Conservation (phyloP, 2,329 filamentous ascomycete species). For the Scolecobasidium constrictum region DNA sequence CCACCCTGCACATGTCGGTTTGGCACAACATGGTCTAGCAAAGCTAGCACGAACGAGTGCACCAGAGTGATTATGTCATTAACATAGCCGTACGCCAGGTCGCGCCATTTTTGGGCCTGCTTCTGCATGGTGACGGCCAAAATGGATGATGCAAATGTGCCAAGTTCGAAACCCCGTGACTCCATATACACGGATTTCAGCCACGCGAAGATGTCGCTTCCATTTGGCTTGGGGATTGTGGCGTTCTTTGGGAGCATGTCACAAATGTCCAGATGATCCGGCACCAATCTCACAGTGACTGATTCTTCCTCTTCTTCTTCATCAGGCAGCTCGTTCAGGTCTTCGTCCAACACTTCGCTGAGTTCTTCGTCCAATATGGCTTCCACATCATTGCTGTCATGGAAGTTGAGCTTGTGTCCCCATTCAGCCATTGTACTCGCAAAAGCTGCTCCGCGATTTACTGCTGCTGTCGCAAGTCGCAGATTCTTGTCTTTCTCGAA, state of each 20-base stretch:
- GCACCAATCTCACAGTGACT: neutral
- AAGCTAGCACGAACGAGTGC: constrained; percentile 39
- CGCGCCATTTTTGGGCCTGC: constrained; percentile 44
- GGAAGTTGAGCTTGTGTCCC: constrained; percentile 19
- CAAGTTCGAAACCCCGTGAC: constrained; percentile 44
- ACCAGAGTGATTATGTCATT: constrained; percentile 40
- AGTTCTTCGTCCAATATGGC: neutral
- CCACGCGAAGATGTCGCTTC: constrained; percentile 30
- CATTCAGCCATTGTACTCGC: constrained; percentile 15
- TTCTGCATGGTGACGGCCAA: constrained; percentile 38
- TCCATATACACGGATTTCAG: constrained; percentile 31
- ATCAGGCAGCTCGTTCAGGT: too few species aligned
- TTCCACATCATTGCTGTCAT: neutral
- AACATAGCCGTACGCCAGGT: constrained; percentile 38
- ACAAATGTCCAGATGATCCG: neutral
- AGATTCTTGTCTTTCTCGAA: constrained; percentile 24
- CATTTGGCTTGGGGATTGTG: neutral
- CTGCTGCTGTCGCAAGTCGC: constrained; percentile 23
- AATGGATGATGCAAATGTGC: constrained; percentile 33
- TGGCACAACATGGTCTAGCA: constrained; percentile 33
- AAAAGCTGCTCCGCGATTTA: constrained; percentile 18
- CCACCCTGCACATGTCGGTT: constrained; percentile 32
- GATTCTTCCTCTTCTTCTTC: constrained; percentile 4
- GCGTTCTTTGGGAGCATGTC: neutral
- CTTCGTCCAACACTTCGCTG: too few species aligned